These are phyloP conservation scores for Ganoderma boninense DNA, from an alignment of 1,284 basidiomycete genomes.

Conservation along the genomic window DNA sequence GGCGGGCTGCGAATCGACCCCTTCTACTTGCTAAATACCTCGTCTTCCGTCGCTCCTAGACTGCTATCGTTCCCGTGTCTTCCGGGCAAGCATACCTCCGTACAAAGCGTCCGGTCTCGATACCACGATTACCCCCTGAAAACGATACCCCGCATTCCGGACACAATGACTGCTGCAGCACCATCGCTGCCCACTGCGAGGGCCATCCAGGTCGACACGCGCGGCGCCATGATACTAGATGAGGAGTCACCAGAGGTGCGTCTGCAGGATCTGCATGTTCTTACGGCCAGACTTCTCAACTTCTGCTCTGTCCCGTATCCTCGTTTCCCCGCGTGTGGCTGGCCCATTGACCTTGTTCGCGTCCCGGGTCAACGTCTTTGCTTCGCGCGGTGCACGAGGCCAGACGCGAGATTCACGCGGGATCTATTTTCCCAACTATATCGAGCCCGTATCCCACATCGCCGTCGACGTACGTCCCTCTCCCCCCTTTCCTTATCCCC, in stretches of 20 bases:
- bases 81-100: constrained; percentile 1
- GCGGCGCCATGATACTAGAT: constrained; percentile 88
- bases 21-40: constrained; percentile 17
- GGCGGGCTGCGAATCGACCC: constrained; percentile 5
- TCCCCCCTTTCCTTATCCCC: background rate
- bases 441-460: constrained; percentile 96
- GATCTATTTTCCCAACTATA: constrained; percentile 95
- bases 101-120: background rate
- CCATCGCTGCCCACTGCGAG: constrained; percentile 73
- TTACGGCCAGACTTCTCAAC: constrained; percentile 23
- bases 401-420: constrained; percentile 93
- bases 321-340: constrained; percentile 11
- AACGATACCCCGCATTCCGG: constrained; percentile 5
- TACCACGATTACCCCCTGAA: constrained; percentile 9
- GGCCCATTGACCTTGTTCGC: background rate
- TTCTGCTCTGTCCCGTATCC: constrained; percentile 19
- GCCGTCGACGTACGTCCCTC: constrained; percentile 86
- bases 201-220: constrained; percentile 86
- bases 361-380: background rate
- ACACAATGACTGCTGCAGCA: constrained; percentile 32
- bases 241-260: constrained; percentile 93
- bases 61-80: background rate
- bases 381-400: constrained; percentile 11
- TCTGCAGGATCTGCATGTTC: constrained; percentile 24
- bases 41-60: constrained; percentile 4